Evolutionary conservation across 345 rosid genomes (phyloP).

Genomic region (Acer saccharum): DNA sequence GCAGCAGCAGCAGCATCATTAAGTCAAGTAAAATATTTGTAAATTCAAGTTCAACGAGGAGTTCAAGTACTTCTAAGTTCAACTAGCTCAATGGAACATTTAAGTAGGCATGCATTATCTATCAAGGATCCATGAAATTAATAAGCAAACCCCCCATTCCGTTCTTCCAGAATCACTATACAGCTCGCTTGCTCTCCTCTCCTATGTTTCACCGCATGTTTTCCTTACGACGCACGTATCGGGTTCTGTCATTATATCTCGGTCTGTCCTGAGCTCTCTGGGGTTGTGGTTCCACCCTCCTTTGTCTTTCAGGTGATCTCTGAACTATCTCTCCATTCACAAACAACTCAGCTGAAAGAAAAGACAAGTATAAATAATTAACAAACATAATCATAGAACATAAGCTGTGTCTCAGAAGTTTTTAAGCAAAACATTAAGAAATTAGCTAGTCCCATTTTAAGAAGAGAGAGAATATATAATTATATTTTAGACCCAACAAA

Average conservation of each 20-base stretch:
- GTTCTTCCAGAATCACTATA: conserved; percentile 22
- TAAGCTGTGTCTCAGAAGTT: not conserved
- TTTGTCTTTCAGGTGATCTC: conserved; percentile 92
- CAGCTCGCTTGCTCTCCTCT: conserved; percentile 12
- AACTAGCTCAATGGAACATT: not conserved
- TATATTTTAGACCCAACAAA: not conserved
- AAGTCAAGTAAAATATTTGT: not conserved
- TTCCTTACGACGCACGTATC: conserved; percentile 86
- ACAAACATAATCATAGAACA: not conserved
- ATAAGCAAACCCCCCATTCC: not conserved
- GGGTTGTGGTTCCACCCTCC: conserved; percentile 89
- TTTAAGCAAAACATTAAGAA: not conserved
- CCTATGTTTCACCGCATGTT: conserved; percentile 46
- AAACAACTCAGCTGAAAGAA: conserved; percentile 79
- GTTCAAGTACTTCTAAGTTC: too few species aligned
- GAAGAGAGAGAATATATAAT: not conserved
- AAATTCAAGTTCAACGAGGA: not conserved
- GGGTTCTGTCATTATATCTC: conserved; percentile 94
- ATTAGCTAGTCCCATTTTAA: not conserved
- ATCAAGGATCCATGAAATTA: not conserved
- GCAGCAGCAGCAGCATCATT: not conserved
- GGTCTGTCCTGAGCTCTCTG: conserved; percentile 95
- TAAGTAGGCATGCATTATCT: not conserved
- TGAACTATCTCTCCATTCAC: conserved; percentile 96
- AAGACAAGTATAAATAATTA: not conserved